phyloP scores from a whole-genome alignment of 1,284 basidiomycete species.

The Ceratobasidium sp. region DNA sequence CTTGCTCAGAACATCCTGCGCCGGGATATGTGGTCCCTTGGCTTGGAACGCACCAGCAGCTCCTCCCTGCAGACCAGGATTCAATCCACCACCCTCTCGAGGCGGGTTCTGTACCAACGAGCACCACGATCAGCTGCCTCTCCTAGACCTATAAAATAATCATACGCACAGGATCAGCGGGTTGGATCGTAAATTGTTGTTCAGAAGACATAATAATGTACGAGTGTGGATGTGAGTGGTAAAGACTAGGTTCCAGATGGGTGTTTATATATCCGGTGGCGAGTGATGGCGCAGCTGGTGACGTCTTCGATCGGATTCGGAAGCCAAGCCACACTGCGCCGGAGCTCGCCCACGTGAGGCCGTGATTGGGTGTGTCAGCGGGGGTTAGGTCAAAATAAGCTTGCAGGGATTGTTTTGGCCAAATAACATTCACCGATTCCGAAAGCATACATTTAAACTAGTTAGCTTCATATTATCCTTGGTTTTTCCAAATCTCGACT shows the following conservation, averaged over 20 bases:
- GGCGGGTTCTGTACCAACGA: constrained; percentile 52
- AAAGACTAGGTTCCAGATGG: not conserved
- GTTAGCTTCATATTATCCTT: not conserved
- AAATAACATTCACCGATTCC: no score
- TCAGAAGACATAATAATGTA: constrained; percentile 16
- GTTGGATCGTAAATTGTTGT: constrained; percentile 33
- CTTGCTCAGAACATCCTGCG: constrained; percentile 10
- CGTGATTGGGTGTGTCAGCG: constrained; percentile 1
- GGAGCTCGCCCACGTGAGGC: constrained; percentile 9
- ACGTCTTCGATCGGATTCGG: constrained; percentile 3
- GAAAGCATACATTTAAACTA: not conserved
- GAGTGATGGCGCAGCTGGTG: constrained; percentile 9
- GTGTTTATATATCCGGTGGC: constrained; percentile 30
- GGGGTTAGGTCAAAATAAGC: not conserved
- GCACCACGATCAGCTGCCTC: not conserved
- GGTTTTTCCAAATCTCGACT: not conserved
- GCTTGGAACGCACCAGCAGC: constrained; percentile 60
- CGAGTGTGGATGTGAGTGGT: not conserved
- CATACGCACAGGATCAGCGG: constrained; percentile 26
- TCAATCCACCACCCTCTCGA: constrained; percentile 60
- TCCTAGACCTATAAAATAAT: not conserved
- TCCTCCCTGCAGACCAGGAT: constrained; percentile 52
- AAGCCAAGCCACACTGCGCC: constrained; percentile 14
- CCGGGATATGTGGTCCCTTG: constrained; percentile 62
- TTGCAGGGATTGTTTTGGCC: no score